Percentiles rank a stretch among this genome's conserved stretches.
These are phyloP conservation scores for Gentiana dahurica DNA, from an alignment of 257 asterid species.

Conservation along the genomic window DNA sequence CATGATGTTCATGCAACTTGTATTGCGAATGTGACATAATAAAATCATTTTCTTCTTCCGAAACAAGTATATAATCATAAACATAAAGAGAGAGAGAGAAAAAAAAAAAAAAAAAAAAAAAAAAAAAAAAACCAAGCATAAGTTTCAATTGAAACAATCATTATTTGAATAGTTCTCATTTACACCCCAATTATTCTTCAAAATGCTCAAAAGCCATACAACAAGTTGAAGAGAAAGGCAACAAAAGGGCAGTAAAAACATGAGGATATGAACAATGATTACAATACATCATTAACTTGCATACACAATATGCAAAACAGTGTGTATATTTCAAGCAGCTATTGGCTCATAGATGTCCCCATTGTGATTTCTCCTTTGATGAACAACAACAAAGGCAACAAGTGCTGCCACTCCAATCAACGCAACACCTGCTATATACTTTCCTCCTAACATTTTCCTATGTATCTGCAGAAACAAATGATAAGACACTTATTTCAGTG, in stretches of 20 bases:
- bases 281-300: not conserved
- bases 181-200: no score
- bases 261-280: not conserved
- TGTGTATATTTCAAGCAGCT: conserved; percentile 8
- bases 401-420: conserved; percentile 26
- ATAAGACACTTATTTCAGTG: no score
- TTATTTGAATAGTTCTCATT: no score
- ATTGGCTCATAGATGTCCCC: conserved; percentile 36
- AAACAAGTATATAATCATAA: no score
- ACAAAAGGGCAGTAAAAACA: not conserved
- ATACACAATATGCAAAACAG: not conserved
- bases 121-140: no score
- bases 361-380: conserved; percentile 14
- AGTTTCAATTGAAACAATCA: no score
- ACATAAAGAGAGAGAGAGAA: no score
- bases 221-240: not conserved
- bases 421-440: conserved; percentile 18
- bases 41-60: no score
- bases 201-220: not conserved
- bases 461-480: conserved; percentile 23
- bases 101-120: no score
- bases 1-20: no score
- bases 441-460: conserved; percentile 7
- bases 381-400: conserved; percentile 11
- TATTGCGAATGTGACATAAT: no score